Evolutionary conservation across 2,329 filamentous ascomycete species (phyloP).

Genomic region (Fonsecaea nubica): DNA sequence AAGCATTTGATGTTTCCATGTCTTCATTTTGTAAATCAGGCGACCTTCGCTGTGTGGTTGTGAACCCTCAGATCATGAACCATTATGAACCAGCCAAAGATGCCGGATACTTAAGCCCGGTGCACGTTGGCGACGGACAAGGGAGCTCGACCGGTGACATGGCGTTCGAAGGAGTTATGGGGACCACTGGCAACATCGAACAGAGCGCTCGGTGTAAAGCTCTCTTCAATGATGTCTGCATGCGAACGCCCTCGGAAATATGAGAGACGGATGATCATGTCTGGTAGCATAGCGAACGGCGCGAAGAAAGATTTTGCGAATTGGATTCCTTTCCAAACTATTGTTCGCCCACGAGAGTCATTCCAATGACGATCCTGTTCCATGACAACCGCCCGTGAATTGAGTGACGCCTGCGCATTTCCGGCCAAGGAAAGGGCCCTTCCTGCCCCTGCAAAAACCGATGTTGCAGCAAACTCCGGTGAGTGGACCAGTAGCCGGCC

Average conservation of each 20-base stretch:
- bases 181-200: slow-evolving; percentile 10
- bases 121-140: slow-evolving; percentile 23
- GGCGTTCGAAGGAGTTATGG: slow-evolving; percentile 5
- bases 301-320: too few species aligned
- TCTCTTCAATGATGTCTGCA: slow-evolving; percentile 19
- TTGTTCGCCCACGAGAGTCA: too few species aligned
- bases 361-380: too few species aligned
- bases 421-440: too few species aligned
- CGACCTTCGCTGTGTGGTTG: slow-evolving; percentile 9
- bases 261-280: slow-evolving; percentile 2
- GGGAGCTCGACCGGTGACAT: slow-evolving; percentile 10
- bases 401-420: too few species aligned
- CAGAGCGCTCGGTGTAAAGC: slow-evolving; percentile 25
- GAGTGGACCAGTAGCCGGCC: too few species aligned
- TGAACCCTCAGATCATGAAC: slow-evolving; percentile 24
- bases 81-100: slow-evolving; percentile 23
- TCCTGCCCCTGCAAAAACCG: too few species aligned
- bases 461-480: too few species aligned
- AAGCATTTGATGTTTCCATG: slow-evolving; percentile 22
- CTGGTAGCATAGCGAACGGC: too few species aligned
- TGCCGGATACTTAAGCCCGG: slow-evolving; percentile 17
- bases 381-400: too few species aligned
- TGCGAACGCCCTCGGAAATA: slow-evolving; percentile 21
- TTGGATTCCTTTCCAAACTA: too few species aligned
- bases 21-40: slow-evolving; percentile 4